phyloP scores from a whole-genome alignment of 1,284 basidiomycete genomes.

The Rhodotorula sp. region DNA sequence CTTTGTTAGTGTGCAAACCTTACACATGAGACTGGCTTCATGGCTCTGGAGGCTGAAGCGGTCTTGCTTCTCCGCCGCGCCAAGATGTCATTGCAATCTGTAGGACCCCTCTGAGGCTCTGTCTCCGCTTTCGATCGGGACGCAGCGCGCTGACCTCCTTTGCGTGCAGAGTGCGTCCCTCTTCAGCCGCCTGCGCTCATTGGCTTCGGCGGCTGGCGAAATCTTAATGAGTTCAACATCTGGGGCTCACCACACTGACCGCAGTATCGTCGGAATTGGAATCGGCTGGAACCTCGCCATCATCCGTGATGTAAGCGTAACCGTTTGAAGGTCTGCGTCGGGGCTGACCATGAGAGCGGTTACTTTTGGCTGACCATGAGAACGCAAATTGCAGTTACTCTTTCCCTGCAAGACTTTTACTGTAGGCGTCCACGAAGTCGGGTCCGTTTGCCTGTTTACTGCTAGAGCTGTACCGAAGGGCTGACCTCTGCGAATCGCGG shows the following conservation, averaged over 20 bases:
- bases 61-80: too few relatives aligned
- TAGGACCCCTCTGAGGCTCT: not conserved
- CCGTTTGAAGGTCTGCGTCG: too few relatives aligned
- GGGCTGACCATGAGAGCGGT: not conserved
- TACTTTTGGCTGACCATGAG: too few relatives aligned
- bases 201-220: too few relatives aligned
- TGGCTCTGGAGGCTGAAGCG: too few relatives aligned
- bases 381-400: slow-evolving; percentile 17
- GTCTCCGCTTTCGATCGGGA: not conserved
- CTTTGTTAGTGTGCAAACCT: slow-evolving; percentile 22
- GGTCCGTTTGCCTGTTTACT: slow-evolving; percentile 1
- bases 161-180: too few relatives aligned
- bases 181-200: too few relatives aligned
- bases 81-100: slow-evolving; percentile 40
- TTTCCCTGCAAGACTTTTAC: slow-evolving; percentile 45
- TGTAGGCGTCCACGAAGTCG: slow-evolving; percentile 44
- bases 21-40: too few relatives aligned
- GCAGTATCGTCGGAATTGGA: slow-evolving; percentile 41
- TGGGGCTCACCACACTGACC: too few relatives aligned
- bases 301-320: slow-evolving; percentile 25
- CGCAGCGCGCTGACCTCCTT: not conserved
- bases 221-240: too few relatives aligned
- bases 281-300: slow-evolving; percentile 46
- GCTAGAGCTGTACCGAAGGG: too few relatives aligned
- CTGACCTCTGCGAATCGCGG: not conserved